A percentile compares a stretch with the other conserved stretches of the same genome.
phyloP scores from a whole-genome alignment of 345 rosid genomes.

The Salix suchowensis region DNA sequence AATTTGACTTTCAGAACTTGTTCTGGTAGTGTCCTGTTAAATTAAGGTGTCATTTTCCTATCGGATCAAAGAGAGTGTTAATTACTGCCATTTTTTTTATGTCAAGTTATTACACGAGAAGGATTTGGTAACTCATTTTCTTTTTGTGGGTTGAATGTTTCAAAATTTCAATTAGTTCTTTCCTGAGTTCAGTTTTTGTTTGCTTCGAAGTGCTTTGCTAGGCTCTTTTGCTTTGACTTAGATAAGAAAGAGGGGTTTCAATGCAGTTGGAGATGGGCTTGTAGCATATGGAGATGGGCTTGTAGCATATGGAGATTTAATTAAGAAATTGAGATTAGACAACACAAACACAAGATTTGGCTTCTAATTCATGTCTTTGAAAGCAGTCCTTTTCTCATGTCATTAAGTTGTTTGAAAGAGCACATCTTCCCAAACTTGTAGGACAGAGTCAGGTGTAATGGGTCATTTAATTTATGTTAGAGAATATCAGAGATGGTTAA shows the following conservation, averaged over 20 bases:
- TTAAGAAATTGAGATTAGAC: background rate
- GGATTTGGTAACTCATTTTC: background rate
- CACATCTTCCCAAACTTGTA: background rate
- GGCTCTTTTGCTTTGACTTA: background rate
- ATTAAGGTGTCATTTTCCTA: slow-evolving; percentile 10
- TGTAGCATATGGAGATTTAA: background rate
- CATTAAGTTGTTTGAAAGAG: background rate
- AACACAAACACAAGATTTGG: background rate
- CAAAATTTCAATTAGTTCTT: background rate
- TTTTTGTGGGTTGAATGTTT: background rate
- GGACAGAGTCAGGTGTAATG: background rate
- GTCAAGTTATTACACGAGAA: background rate
- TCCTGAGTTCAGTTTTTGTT: background rate
- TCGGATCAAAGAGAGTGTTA: background rate
- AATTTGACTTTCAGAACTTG: background rate
- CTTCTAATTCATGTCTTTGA: background rate
- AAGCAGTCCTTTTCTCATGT: background rate
- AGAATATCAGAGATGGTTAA: background rate
- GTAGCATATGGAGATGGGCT: background rate
- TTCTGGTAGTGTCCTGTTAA: background rate
- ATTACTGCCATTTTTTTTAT: background rate
- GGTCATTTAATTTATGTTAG: background rate
- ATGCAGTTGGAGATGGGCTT: background rate
- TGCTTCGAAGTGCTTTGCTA: background rate
- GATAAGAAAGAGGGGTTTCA: background rate